phyloP scores from a whole-genome alignment of 2,329 filamentous ascomycete species.

The Nakataea oryzae region DNA sequence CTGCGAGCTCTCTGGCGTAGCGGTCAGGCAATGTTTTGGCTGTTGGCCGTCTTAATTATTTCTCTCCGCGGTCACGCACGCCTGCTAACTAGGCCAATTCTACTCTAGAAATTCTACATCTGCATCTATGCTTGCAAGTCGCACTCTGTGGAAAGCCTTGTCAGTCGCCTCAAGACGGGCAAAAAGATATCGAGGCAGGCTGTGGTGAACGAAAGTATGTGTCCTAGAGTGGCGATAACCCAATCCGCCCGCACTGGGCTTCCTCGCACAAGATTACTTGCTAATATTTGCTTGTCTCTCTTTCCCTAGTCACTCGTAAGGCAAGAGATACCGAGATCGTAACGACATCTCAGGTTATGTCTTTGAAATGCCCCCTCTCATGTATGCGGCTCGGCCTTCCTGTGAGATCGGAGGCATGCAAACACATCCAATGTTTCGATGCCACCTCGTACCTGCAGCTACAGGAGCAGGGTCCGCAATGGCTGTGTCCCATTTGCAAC shows the following conservation, averaged over 20 bases:
- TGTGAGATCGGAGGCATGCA: conserved; percentile 69
- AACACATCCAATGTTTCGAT: conserved; percentile 92
- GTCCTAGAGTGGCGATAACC: not conserved
- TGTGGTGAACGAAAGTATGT: conserved; percentile 74
- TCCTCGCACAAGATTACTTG: too few species aligned
- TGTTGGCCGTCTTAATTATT: not conserved
- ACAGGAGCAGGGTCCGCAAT: conserved; percentile 92
- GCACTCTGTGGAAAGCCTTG: conserved; percentile 61
- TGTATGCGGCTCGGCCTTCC: conserved; percentile 73
- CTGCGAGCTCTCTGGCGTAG: not conserved
- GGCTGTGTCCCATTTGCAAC: conserved; percentile 92
- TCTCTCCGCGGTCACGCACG: not conserved
- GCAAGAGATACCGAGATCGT: conserved; percentile 83
- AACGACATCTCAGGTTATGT: conserved; percentile 78
- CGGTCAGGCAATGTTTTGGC: too few species aligned
- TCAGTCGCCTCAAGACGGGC: conserved; percentile 52
- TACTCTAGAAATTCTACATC: conserved; percentile 57
- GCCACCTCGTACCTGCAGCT: conserved; percentile 84
- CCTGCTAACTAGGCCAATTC: not conserved
- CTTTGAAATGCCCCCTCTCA: conserved; percentile 84
- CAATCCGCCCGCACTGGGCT: conserved; percentile 4
- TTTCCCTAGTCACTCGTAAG: conserved; percentile 57
- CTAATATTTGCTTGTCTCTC: not conserved
- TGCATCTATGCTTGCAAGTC: conserved; percentile 66
- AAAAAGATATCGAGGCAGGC: conserved; percentile 69